A percentile compares a stretch with the other conserved stretches of the same genome.
These are phyloP conservation scores for Euclidium syriacum DNA, from an alignment of 345 rosid species.

Conservation along the genomic window DNA sequence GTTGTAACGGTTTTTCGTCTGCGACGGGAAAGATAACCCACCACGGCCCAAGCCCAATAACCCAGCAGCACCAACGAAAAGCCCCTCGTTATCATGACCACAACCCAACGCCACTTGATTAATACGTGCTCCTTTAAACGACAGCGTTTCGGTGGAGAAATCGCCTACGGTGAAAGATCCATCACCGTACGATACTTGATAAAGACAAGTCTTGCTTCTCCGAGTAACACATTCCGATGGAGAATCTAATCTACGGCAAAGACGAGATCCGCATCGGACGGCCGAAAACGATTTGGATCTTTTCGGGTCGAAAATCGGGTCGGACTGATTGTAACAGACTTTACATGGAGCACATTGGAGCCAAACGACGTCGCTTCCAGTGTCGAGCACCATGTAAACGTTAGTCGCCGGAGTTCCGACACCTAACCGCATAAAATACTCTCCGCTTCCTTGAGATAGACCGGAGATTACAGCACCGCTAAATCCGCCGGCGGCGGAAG, in stretches of 20 bases:
- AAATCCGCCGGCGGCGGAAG: slow-evolving; percentile 42
- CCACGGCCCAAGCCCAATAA: slow-evolving; percentile 91
- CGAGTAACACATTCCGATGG: slow-evolving; percentile 37
- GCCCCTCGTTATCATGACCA: slow-evolving; percentile 91
- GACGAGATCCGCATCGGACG: slow-evolving; percentile 54
- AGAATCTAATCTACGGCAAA: slow-evolving; percentile 55
- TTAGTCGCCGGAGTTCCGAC: slow-evolving; percentile 80
- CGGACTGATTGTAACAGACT: slow-evolving; percentile 77
- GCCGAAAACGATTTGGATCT: slow-evolving; percentile 53
- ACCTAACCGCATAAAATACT: slow-evolving; percentile 89
- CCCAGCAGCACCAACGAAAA: slow-evolving; percentile 91
- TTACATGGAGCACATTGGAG: slow-evolving; percentile 86
- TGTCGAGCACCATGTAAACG: slow-evolving; percentile 77
- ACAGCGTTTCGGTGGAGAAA: slow-evolving; percentile 72
- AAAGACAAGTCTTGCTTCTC: slow-evolving; percentile 49
- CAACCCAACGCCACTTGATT: slow-evolving; percentile 78
- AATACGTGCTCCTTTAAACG: slow-evolving; percentile 58
- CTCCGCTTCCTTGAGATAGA: slow-evolving; percentile 87
- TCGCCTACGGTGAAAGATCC: slow-evolving; percentile 85
- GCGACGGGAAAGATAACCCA: slow-evolving; percentile 71
- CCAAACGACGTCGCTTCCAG: slow-evolving; percentile 97
- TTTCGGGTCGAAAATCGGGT: slow-evolving; percentile 72
- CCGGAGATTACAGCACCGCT: slow-evolving; percentile 79
- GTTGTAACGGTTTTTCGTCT: slow-evolving; percentile 65
- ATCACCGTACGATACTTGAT: slow-evolving; percentile 86